phyloP scores from a whole-genome alignment of 768 basidiomycete species.

The Auricularia cornea region DNA sequence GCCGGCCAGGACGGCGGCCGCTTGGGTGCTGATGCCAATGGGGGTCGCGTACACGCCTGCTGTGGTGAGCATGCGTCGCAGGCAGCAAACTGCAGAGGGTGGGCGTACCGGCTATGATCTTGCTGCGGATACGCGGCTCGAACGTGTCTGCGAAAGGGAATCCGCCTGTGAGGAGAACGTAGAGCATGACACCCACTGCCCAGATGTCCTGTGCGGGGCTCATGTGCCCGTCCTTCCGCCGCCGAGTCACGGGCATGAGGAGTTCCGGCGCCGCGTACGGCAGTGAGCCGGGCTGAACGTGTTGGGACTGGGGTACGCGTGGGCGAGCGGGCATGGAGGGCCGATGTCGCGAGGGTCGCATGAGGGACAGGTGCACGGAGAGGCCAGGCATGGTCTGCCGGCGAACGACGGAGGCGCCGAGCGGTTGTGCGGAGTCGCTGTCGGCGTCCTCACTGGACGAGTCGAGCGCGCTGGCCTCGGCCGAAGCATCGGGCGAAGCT shows the following conservation, averaged over 20 bases:
- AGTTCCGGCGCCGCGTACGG: slow-evolving; percentile 90
- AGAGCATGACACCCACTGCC: slow-evolving; percentile 88
- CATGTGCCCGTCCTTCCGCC: slow-evolving; percentile 18
- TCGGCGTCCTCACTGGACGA: slow-evolving; percentile 14
- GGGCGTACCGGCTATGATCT: slow-evolving; percentile 72
- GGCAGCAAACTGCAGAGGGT: slow-evolving; percentile 10
- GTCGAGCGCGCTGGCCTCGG: slow-evolving; percentile 27
- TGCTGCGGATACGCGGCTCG: slow-evolving; percentile 86
- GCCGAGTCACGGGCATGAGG: slow-evolving; percentile 47
- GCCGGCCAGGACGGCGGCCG: slow-evolving; percentile 64
- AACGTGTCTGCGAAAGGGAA: slow-evolving; percentile 85
- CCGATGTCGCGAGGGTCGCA: slow-evolving; percentile 29
- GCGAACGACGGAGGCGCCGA: slow-evolving; percentile 11
- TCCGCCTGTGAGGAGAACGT: slow-evolving; percentile 73
- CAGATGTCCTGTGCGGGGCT: slow-evolving; percentile 85
- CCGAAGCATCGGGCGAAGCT: slow-evolving; percentile 28
- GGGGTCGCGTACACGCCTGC: slow-evolving; percentile 60
- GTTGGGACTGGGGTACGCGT: slow-evolving; percentile 24
- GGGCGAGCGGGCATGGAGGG: slow-evolving; percentile 9
- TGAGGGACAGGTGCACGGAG: slow-evolving; percentile 27
- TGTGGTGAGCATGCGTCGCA: slow-evolving; percentile 10
- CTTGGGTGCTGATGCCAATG: slow-evolving; percentile 46
- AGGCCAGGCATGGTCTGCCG: slow-evolving; percentile 17
- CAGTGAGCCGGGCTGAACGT: slow-evolving; percentile 72
- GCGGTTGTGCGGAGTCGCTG: neutral